phyloP scores from a whole-genome alignment of 2,329 filamentous ascomycete genomes.

The Alternaria sp. region DNA sequence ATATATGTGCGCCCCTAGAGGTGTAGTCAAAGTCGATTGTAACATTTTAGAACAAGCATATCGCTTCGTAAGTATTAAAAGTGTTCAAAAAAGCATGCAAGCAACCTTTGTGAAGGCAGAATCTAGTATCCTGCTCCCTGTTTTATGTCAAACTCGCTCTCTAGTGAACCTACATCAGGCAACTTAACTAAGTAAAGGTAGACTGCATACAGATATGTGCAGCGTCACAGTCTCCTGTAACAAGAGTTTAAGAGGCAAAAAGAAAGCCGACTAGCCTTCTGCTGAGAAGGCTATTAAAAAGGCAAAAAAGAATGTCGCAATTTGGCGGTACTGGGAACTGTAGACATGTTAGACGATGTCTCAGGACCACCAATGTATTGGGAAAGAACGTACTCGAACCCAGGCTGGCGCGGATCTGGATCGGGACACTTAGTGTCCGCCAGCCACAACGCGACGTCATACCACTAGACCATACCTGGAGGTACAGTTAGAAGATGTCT shows the following conservation, averaged over 20 bases:
- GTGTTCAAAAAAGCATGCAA: background rate
- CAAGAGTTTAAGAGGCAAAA: too few relatives aligned
- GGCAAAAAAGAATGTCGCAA: constrained; percentile 24
- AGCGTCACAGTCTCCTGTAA: too few relatives aligned
- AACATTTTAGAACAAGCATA: background rate
- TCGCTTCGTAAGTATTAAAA: background rate
- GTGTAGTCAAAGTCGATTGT: background rate
- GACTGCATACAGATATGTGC: background rate
- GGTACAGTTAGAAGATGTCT: background rate
- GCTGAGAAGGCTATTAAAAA: background rate
- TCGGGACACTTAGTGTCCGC: constrained; percentile 24
- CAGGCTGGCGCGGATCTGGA: constrained; percentile 39
- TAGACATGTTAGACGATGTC: constrained; percentile 27
- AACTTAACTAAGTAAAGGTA: background rate
- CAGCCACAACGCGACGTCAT: constrained; percentile 42
- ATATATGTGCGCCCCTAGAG: background rate
- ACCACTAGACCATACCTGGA: constrained; percentile 37
- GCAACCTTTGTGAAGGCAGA: background rate
- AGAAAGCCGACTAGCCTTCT: background rate
- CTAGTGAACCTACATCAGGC: background rate
- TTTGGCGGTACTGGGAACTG: constrained; percentile 38
- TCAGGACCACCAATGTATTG: constrained; percentile 15
- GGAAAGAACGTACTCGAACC: constrained; percentile 30
- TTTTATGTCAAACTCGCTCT: too few relatives aligned
- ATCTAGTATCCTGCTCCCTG: background rate